Conservation (phyloP, 148 eudicot species). For the Nepenthes gracilis region DNA sequence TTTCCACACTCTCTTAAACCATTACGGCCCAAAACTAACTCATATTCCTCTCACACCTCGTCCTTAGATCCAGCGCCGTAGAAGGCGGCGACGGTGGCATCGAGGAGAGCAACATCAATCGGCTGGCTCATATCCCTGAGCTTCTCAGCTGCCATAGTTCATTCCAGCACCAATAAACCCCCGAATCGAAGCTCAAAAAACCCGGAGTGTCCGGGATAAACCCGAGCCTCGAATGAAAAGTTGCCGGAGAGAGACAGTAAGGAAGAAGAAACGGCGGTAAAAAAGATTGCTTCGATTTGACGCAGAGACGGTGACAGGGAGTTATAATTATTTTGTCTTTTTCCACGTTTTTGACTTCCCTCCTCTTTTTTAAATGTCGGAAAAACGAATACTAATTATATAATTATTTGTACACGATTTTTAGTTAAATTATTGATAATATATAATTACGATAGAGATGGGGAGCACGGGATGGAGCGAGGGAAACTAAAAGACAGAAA, state of each 20-base stretch:
- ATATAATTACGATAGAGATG: no score
- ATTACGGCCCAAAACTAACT: no score
- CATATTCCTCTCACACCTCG: slow-evolving; percentile 36
- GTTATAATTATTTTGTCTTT: background rate
- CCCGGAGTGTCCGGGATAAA: slow-evolving; percentile 3
- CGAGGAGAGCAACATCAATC: slow-evolving; percentile 70
- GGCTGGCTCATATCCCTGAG: slow-evolving; percentile 84
- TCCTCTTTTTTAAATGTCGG: background rate
- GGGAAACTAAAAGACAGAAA: no score
- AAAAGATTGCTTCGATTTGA: background rate
- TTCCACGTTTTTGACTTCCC: background rate
- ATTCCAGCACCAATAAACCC: background rate
- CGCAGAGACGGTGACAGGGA: background rate
- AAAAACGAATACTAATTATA: no score
- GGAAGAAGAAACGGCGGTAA: background rate
- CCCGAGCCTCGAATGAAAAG: background rate
- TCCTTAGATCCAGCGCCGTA: slow-evolving; percentile 93
- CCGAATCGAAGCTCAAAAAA: slow-evolving; percentile 5
- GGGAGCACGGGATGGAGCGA: no score
- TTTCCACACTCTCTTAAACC: no score
- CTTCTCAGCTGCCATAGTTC: slow-evolving; percentile 74
- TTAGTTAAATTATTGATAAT: no score
- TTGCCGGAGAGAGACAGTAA: background rate
- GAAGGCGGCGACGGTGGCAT: slow-evolving; percentile 84
- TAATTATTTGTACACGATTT: no score